Base-by-base conservation (phyloP, 495 filamentous ascomycete genomes). In the Aspergillus sclerotioniger region DNA sequence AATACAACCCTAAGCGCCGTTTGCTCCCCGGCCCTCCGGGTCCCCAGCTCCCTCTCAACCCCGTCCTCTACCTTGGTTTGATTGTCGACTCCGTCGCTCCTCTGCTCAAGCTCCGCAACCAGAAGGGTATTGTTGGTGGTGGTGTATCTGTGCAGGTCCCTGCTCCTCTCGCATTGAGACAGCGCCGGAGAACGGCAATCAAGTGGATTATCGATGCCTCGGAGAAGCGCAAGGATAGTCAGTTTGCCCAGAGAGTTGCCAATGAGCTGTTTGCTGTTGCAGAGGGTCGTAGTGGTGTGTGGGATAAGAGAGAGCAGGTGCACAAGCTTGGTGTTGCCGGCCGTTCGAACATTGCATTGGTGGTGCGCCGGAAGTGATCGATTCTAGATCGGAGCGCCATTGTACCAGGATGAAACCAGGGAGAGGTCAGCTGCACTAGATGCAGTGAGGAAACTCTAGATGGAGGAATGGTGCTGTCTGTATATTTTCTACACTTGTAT, bases 61-160 rank as follows among this genome's bases (percentile, higher is more conserved):
- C 92, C 9, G 76, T 92, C 31, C 77, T 84, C 45, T 92, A 92
- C 74, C 84, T 96, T 39, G 89, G 86, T 0, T 74, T 93, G 37
- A 91, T 93, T n/a, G 87, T 98, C 67, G 94, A 98, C 80, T 96
- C 91, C 10, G 88, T 98, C n/a, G 90, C 91, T 12, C 94, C 94
- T 19, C 79, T 98, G 20, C 73, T 98, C 64, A 87, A 87, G 29
- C 84, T 98, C 65, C 82, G 84, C 20, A 78, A 78, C 32, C 81
- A 88, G 66, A 89, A 85, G 71, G 91, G 90, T 62, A 81, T 89
- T 33, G 89, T 88, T 0, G 91, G 92, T 74, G 94, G 94, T 75
- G 94, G 94, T 70, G 78, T 81, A 12, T 84, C 91, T 15, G 80
- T 97, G 51, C 90, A 91, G 49, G 80, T 96, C 33, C 94, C 94